Evolutionary conservation across 2,329 filamentous ascomycete species (phyloP).

Genomic region (Beauveria asiatica): DNA sequence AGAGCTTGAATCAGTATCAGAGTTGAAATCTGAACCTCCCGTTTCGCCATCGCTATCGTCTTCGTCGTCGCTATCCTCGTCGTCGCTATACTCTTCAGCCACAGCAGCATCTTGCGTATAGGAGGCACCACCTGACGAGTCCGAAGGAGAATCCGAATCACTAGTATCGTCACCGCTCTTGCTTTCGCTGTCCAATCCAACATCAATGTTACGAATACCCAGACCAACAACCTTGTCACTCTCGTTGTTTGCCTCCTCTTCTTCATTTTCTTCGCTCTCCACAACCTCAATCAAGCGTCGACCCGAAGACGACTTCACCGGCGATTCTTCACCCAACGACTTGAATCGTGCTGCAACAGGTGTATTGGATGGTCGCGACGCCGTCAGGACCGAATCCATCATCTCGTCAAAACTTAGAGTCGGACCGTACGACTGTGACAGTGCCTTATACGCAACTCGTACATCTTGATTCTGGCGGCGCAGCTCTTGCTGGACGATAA

Average conservation of each 20-base stretch:
- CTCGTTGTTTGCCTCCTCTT: neutral
- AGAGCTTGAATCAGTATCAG: constrained; percentile 19
- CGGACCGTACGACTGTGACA: constrained; percentile 25
- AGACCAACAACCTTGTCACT: neutral
- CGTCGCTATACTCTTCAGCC: neutral
- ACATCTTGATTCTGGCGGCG: constrained; percentile 26
- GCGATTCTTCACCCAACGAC: neutral
- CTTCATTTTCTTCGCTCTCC: constrained; percentile 1
- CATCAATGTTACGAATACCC: neutral
- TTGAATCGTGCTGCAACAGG: neutral
- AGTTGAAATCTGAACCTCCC: neutral
- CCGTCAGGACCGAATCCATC: constrained; percentile 21
- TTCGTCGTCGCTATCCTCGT: neutral
- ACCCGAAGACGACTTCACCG: neutral
- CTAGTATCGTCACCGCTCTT: constrained; percentile 1
- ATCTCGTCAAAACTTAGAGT: constrained; percentile 26
- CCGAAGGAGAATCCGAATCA: neutral
- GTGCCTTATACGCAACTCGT: constrained; percentile 28
- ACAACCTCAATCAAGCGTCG: constrained; percentile 14
- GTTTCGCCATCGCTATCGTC: neutral
- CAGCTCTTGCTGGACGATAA: constrained; percentile 29
- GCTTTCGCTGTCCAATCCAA: neutral
- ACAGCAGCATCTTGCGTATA: neutral
- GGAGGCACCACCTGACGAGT: constrained; percentile 6
- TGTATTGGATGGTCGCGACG: neutral